phyloP scores from a whole-genome alignment of 345 rosid genomes.

The Salix suchowensis region DNA sequence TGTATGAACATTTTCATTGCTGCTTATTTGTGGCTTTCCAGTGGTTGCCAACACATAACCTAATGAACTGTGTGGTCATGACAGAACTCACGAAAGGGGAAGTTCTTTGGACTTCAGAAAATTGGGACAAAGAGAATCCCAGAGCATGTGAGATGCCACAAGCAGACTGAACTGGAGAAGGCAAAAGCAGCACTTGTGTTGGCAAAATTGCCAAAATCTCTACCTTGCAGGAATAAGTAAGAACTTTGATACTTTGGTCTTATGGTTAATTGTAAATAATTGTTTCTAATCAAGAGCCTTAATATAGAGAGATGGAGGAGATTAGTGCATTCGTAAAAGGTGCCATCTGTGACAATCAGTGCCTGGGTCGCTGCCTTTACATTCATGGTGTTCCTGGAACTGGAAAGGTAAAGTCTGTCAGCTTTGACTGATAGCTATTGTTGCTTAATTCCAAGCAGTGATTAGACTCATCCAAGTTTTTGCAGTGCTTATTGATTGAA shows the following conservation, averaged over 20 bases:
- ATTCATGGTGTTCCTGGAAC: constrained; percentile 99
- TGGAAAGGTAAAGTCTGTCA: constrained; percentile 57
- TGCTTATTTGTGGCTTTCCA: constrained; percentile 12
- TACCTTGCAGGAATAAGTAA: constrained; percentile 82
- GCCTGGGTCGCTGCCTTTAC: constrained; percentile 87
- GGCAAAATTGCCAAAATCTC: constrained; percentile 77
- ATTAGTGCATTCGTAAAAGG: constrained; percentile 71
- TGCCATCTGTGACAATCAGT: constrained; percentile 80
- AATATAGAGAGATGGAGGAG: constrained; percentile 81
- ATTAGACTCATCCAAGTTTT: constrained; percentile 2
- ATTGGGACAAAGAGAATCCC: constrained; percentile 83
- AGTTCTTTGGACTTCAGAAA: constrained; percentile 77
- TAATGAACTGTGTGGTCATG: constrained; percentile 15
- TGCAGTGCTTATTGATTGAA: background rate
- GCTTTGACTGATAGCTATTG: background rate
- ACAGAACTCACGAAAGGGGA: constrained; percentile 72
- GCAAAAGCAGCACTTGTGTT: constrained; percentile 79
- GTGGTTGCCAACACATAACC: background rate
- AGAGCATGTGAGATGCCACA: constrained; percentile 80
- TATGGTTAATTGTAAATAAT: background rate
- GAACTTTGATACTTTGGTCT: constrained; percentile 11
- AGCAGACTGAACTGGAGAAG: constrained; percentile 76
- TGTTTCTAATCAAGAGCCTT: constrained; percentile 2
- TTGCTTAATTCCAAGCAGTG: background rate
- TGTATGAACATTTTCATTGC: constrained; percentile 30